Percentiles rank a stretch among this genome's conserved stretches.
These are phyloP conservation scores for Trypanosoma theileri DNA, from an alignment of 208 protist species.

Conservation along the genomic window DNA sequence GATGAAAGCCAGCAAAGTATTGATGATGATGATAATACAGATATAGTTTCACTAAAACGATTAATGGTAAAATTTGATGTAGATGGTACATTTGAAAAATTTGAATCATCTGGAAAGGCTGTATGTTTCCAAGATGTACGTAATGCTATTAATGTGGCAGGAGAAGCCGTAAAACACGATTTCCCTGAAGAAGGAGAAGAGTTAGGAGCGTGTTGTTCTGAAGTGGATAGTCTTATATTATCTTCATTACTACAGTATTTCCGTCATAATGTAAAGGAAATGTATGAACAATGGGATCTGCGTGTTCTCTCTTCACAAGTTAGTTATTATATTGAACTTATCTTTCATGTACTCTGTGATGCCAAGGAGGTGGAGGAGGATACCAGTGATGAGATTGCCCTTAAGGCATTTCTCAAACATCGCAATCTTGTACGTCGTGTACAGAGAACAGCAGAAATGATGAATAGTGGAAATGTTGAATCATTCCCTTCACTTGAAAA, in stretches of 20 bases:
- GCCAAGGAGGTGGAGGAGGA: slow-evolving; percentile 66
- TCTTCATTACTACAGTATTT: slow-evolving; percentile 43
- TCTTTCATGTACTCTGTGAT: slow-evolving; percentile 78
- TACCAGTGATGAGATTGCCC: slow-evolving; percentile 52
- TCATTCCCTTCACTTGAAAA: slow-evolving; percentile 51
- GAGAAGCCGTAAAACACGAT: neutral
- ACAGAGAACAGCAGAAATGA: slow-evolving; percentile 48
- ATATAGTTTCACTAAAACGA: slow-evolving; percentile 11
- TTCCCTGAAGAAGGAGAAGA: slow-evolving; percentile 19
- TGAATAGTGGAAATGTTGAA: slow-evolving; percentile 34
- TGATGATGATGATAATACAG: neutral
- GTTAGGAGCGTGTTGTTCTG: slow-evolving; percentile 14
- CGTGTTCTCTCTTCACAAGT: slow-evolving; percentile 79
- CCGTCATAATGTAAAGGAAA: slow-evolving; percentile 45
- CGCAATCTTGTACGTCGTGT: slow-evolving; percentile 50
- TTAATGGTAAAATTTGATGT: slow-evolving; percentile 23
- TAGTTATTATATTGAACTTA: slow-evolving; percentile 77
- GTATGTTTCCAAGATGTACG: slow-evolving; percentile 19
- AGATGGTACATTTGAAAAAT: neutral
- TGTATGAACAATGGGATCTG: slow-evolving; percentile 71
- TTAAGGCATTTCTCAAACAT: slow-evolving; percentile 62
- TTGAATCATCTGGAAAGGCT: neutral
- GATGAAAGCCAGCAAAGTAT: neutral
- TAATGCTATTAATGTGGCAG: slow-evolving; percentile 15
- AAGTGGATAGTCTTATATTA: slow-evolving; percentile 18